Conservation (phyloP, 1,139 yeast species). For the Pichia terricola region DNA sequence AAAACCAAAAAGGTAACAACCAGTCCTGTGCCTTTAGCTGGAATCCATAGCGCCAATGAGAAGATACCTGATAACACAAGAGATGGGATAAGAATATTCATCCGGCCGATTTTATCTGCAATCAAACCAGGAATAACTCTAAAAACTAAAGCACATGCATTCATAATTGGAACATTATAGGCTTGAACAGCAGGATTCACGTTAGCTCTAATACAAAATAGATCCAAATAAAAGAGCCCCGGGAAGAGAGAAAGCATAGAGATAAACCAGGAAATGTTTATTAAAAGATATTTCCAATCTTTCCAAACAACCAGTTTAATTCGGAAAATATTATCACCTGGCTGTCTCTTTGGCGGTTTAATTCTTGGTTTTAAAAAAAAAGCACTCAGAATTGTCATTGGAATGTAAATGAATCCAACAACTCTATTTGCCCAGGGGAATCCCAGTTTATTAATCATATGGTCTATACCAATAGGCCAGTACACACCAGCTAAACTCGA, state of each 20-base stretch:
- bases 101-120: constrained; percentile 38
- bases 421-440: constrained; percentile 42
- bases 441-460: constrained; percentile 33
- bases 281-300: constrained; percentile 27
- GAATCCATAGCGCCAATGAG: constrained; percentile 35
- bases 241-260: constrained; percentile 14
- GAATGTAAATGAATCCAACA: constrained; percentile 34
- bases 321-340: constrained; percentile 22
- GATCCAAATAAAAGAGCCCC: constrained; percentile 29
- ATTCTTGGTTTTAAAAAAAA: constrained; percentile 25
- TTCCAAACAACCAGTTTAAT: constrained; percentile 22
- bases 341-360: constrained; percentile 17
- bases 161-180: constrained; percentile 39
- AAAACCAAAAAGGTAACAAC: constrained; percentile 27
- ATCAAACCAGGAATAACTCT: constrained; percentile 39
- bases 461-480: constrained; percentile 36
- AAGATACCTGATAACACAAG: constrained; percentile 30
- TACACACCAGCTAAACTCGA: constrained; percentile 57
- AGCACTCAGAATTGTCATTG: constrained; percentile 29
- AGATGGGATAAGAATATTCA: constrained; percentile 32
- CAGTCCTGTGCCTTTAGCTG: constrained; percentile 29
- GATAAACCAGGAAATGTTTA: constrained; percentile 20
- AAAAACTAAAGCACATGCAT: constrained; percentile 32
- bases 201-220: constrained; percentile 30
- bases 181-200: constrained; percentile 17